phyloP scores from a whole-genome alignment of 257 asterid species.

The Ehretia macrophylla region DNA sequence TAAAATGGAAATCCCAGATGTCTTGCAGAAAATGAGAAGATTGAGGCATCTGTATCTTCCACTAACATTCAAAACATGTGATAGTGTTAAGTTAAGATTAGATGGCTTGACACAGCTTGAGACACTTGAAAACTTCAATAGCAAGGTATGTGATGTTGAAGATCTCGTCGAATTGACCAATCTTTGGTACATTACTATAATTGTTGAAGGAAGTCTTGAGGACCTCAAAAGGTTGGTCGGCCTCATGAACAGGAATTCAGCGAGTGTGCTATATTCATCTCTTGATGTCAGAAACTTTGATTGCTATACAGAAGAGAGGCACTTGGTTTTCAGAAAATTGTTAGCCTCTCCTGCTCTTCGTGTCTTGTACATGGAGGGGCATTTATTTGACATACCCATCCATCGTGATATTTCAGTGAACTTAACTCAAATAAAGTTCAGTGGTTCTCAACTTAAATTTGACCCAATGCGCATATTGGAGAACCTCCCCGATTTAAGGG shows the following conservation, averaged over 20 bases:
- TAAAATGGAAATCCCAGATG: constrained; percentile 6
- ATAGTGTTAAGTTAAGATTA: neutral
- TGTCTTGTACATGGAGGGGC: constrained; percentile 3
- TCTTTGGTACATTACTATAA: neutral
- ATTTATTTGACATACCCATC: neutral
- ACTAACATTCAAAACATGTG: neutral
- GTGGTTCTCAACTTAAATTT: neutral
- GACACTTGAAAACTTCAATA: constrained; percentile 8
- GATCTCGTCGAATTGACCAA: constrained; percentile 8
- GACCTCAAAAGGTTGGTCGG: neutral
- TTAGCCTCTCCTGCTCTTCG: neutral
- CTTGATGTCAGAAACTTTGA: too few species aligned
- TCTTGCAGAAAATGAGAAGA: constrained; percentile 9
- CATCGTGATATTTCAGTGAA: neutral
- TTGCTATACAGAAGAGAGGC: constrained; percentile 18
- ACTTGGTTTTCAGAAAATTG: constrained; percentile 4
- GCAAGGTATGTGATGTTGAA: neutral
- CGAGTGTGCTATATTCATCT: too few species aligned
- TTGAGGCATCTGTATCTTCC: too few species aligned
- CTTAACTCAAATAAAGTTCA: constrained; percentile 6
- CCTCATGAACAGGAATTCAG: too few species aligned
- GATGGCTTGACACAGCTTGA: constrained; percentile 11
- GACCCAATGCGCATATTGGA: neutral
- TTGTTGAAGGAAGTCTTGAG: neutral
- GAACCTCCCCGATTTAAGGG: constrained; percentile 1